A percentile compares a stretch with the other conserved stretches of the same genome.
Conservation (phyloP, 2,329 filamentous ascomycete genomes). For the Fusarium falciforme region DNA sequence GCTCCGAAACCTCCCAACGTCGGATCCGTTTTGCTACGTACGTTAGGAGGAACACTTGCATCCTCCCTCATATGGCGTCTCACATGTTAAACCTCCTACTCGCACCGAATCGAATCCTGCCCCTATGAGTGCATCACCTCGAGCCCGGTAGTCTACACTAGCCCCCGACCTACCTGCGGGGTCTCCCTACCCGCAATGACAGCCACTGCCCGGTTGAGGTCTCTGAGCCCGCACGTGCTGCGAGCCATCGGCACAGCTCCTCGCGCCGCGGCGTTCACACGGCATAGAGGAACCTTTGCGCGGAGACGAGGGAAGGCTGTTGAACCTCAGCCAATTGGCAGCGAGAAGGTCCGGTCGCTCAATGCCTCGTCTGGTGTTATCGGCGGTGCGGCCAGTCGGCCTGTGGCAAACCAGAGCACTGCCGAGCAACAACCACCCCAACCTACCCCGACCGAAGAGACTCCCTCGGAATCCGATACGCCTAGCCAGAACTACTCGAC, state of each 20-base stretch:
- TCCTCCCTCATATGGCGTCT: conserved; percentile 2
- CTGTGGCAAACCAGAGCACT: conserved; percentile 4
- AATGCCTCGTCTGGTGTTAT: conserved; percentile 29
- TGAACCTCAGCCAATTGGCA: conserved; percentile 58
- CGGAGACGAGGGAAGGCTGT: conserved; percentile 71
- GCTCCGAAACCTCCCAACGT: conserved; percentile 25
- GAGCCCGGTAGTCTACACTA: conserved; percentile 24
- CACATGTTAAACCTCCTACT: conserved; percentile 1
- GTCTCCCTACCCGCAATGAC: conserved; percentile 61
- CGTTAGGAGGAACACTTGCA: neutral
- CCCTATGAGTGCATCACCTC: conserved; percentile 31
- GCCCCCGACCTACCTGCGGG: conserved; percentile 2
- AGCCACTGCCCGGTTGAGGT: conserved; percentile 72
- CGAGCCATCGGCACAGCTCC: conserved; percentile 56
- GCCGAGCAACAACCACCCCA: conserved; percentile 18
- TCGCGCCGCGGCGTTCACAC: conserved; percentile 54
- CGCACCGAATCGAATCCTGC: neutral
- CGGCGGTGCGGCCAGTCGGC: conserved; percentile 20
- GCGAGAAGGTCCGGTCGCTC: conserved; percentile 31
- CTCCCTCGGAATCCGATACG: conserved; percentile 7
- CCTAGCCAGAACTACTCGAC: neutral
- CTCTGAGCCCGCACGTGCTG: conserved; percentile 76
- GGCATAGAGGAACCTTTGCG: conserved; percentile 60
- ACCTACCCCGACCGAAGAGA: neutral
- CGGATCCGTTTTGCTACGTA: conserved; percentile 6